phyloP scores from a whole-genome alignment of 352 stramenopile genomes.

The Elongisporangium prolatum region DNA sequence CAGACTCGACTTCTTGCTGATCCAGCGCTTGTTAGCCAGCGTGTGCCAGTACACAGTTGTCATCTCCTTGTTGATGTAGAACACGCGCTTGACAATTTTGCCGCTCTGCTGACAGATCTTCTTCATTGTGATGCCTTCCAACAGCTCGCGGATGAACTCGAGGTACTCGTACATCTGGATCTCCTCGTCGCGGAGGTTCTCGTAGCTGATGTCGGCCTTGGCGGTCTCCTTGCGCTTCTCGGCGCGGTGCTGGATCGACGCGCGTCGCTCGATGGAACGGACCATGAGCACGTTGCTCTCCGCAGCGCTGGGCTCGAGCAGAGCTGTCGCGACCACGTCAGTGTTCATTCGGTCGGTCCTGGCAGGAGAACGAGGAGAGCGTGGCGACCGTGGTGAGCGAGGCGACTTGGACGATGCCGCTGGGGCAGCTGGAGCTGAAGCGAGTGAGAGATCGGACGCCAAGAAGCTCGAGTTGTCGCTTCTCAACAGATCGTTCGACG shows the following conservation, averaged over 20 bases:
- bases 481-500: neutral
- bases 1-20: constrained; percentile 47
- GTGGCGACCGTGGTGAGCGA: neutral
- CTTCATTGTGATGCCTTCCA: constrained; percentile 54
- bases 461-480: constrained; percentile 5
- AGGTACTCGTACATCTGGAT: constrained; percentile 68
- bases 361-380: too few relatives aligned
- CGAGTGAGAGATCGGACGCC: constrained; percentile 3
- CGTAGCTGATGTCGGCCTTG: constrained; percentile 55
- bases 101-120: constrained; percentile 62
- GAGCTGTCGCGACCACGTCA: constrained; percentile 8
- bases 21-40: constrained; percentile 32
- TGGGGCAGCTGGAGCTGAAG: constrained; percentile 5
- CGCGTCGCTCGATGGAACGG: constrained; percentile 27
- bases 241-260: constrained; percentile 36
- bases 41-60: constrained; percentile 52
- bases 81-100: constrained; percentile 51
- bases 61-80: constrained; percentile 52
- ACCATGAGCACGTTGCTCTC: constrained; percentile 25
- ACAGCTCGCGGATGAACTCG: constrained; percentile 58
- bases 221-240: constrained; percentile 42
- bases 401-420: neutral
- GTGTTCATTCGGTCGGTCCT: constrained; percentile 4
- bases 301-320: constrained; percentile 5
- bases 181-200: constrained; percentile 56